phyloP scores from a whole-genome alignment of 2,329 filamentous ascomycete genomes.

The Penicillium brasilianum region DNA sequence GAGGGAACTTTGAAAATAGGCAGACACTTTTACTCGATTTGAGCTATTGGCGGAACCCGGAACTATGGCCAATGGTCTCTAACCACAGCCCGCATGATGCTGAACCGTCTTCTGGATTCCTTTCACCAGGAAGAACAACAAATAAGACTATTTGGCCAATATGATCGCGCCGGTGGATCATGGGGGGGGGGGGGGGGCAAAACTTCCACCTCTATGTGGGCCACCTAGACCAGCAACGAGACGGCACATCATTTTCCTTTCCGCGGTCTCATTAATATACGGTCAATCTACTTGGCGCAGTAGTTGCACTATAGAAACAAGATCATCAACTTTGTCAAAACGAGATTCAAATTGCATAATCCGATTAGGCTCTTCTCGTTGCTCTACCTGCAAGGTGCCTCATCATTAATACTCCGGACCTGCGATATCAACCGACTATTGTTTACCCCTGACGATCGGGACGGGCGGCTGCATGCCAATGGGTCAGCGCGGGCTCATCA shows the following conservation, averaged over 20 bases:
- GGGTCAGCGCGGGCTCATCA: background rate
- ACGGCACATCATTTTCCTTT: background rate
- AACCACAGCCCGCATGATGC: background rate
- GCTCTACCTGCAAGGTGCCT: background rate
- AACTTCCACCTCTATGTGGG: background rate
- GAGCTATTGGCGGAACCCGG: background rate
- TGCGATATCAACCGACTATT: background rate
- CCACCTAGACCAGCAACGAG: background rate
- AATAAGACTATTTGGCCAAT: background rate
- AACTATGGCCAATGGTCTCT: background rate
- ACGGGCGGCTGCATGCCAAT: constrained; percentile 2
- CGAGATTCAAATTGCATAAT: background rate
- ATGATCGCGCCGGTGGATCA: background rate
- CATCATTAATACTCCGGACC: background rate
- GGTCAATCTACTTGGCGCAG: background rate
- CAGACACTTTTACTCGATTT: constrained; percentile 3
- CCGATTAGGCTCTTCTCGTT: background rate
- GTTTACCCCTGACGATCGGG: constrained; percentile 6
- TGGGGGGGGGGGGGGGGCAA: too few relatives aligned
- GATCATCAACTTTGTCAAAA: background rate
- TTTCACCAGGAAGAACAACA: background rate
- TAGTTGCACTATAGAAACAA: background rate
- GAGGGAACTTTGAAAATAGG: background rate
- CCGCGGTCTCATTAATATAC: background rate
- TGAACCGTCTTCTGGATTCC: background rate